Evolutionary conservation across 768 basidiomycete genomes (phyloP), one percentile per base, ranked within the genome.

Genomic region (Leucocoprinus leucothites): DNA sequence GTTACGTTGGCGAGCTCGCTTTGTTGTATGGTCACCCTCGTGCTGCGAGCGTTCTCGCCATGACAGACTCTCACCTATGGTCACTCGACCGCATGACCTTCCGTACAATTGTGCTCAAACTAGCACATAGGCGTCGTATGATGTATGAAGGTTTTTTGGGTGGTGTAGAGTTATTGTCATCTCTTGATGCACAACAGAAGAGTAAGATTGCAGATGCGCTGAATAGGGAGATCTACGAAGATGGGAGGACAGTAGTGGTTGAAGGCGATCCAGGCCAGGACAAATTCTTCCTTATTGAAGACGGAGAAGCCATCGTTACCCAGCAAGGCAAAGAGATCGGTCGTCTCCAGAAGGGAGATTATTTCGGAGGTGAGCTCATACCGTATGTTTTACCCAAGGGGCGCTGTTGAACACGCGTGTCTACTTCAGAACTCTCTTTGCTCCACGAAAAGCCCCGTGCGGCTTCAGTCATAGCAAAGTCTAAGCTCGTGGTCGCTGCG

Each of bases 201-300:
- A 96, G 94, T 75, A 99, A 98, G 77, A 92, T 98, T 58, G 94
- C 96, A 49, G 96, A 99, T 67, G 94, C 95, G 7, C 82, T 99
- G 16, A 86, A 90, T 58, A 93, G 93, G 64, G 80, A 77, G 57
- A 82, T 88, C 7, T 90, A 92, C 67, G 75, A 79, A 35, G 89
- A 94, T 61, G 95, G 93, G 18, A 86, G 94, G 63, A 82, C 85
- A 2, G 92, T 99, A 25, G 93, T 99, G 50, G 78, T 77, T 46
- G 89, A 98, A 69, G 96, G 96, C 52, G 97, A 99, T 60, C 85
- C 91, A 73, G 96, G 97, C 7, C 93, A 96, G 64, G 94, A 92
- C 35, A 98, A 98, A 75, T 99, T 94, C 78, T 94, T 99, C 59
- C 35, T 56, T 18, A 85, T 99, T 28, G 97, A 98, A 68, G 92